These are phyloP conservation scores for Penicillium ochrochloron DNA, from an alignment of 495 filamentous ascomycete species.

Conservation along the genomic window DNA sequence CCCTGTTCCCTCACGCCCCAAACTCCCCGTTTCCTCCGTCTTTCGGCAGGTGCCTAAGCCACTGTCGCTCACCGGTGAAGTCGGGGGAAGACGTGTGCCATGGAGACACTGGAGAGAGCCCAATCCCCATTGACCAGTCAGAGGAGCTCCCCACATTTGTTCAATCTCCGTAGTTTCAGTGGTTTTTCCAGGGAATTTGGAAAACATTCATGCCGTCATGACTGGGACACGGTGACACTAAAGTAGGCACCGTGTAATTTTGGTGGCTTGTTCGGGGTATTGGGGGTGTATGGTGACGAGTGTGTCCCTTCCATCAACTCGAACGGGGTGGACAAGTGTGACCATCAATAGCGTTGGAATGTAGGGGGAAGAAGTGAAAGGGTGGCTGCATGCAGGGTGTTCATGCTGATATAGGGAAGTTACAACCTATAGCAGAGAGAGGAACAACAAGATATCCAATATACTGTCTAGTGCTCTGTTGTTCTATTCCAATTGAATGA, in stretches of 20 bases:
- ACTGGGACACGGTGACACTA: constrained; percentile 1
- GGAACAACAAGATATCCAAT: too few relatives aligned
- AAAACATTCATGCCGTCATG: constrained; percentile 26
- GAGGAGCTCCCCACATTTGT: constrained; percentile 24
- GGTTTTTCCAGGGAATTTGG: not conserved
- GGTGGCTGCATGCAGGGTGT: constrained; percentile 19
- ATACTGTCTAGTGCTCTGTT: too few relatives aligned
- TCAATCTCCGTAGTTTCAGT: constrained; percentile 20
- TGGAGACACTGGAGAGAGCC: constrained; percentile 11
- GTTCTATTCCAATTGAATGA: not conserved
- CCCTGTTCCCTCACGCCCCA: constrained; percentile 10
- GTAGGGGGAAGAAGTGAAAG: not conserved
- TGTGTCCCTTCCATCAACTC: not conserved
- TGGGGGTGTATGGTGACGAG: not conserved
- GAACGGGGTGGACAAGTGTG: not conserved
- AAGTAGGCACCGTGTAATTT: constrained; percentile 24
- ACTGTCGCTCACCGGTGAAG: constrained; percentile 38
- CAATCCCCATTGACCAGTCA: constrained; percentile 23
- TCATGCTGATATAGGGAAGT: not conserved
- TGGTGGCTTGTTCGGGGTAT: constrained; percentile 3
- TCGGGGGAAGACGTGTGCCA: constrained; percentile 29
- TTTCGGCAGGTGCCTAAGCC: constrained; percentile 25
- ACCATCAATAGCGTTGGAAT: constrained; percentile 1
- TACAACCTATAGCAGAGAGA: not conserved
- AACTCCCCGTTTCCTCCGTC: constrained; percentile 11